Percentiles rank a stretch among this genome's conserved stretches.
Conservation (phyloP, 176 grass and related monocot species). For the Cenchrus fungigraminus region DNA sequence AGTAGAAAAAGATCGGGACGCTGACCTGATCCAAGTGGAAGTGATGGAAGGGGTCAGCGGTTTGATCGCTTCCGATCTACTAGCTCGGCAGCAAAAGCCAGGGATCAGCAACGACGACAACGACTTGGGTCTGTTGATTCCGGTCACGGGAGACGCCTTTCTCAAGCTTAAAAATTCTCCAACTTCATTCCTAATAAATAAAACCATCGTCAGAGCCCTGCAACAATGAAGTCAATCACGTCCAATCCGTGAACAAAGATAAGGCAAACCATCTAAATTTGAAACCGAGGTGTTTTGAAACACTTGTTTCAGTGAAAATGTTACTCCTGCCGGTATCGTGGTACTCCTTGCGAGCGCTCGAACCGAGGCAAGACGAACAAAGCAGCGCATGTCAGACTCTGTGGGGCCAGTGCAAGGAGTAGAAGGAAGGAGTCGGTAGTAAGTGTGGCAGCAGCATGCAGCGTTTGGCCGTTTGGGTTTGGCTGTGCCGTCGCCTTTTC, state of each 20-base stretch:
- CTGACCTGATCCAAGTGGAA: slow-evolving; percentile 25
- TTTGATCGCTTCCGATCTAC: background rate
- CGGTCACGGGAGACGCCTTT: background rate
- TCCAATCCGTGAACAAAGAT: background rate
- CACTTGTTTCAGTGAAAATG: background rate
- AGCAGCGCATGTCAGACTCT: no score
- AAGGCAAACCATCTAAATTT: background rate
- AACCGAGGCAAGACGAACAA: background rate
- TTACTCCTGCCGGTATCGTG: background rate
- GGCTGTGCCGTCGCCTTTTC: background rate
- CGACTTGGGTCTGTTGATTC: background rate
- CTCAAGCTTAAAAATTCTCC: background rate
- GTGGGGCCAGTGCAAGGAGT: background rate
- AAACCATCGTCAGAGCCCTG: background rate
- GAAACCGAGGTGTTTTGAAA: background rate
- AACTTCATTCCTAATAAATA: background rate
- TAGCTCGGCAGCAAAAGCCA: background rate
- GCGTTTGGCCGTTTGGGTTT: background rate
- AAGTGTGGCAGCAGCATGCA: background rate
- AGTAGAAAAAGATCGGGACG: background rate
- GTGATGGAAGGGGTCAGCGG: background rate
- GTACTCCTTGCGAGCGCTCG: background rate
- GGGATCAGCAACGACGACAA: background rate
- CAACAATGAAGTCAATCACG: background rate
- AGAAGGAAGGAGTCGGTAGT: background rate